Evolutionary conservation across 2,329 filamentous ascomycete species (phyloP), one percentile per base, ranked within the genome.

Genomic region (Curvularia verruculosa): DNA sequence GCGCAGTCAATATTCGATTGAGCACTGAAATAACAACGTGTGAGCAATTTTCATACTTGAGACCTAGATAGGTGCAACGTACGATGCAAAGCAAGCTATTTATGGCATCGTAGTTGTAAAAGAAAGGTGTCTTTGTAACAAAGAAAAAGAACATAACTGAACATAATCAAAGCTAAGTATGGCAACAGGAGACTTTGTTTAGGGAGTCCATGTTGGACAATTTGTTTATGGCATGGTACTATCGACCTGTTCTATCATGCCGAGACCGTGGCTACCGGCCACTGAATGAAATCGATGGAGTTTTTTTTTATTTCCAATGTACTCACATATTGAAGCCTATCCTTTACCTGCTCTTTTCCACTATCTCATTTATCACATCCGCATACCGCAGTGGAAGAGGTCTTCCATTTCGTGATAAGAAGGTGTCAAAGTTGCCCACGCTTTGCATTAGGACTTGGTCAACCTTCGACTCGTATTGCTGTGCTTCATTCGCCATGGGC

Each of bases 401-500:
- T 40, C 37, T 41, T 2, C 53, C 59, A 5, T 54, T 28, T 18
- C 51, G 53, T 6, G 18, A 18, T 15, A 8, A 2, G 12, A 49
- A n/a, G 26, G 46, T 52, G 5, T 61, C 44, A 9, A 61, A 8
- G 9, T 44, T 48, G 12, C 51, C 45, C 2, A 60, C 1, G 12
- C 59, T 56, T 18, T 59, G 31, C 12, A 31, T 40, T 12, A 69
- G 8, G 2, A 59, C 60, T 4, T 50, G 44, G 43, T 61, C 50
- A 10, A 55, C 46, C 24, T 31, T 56, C 18, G 44, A 19, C 51
- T 72, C 63, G 28, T 56, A 56, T 24, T 60, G 50, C 28, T 61
- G 59, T 13, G 69, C 70, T 5, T 68, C 65, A 2, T 62, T 52
- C 0, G 65, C 62, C 49, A 67, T 61, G 8, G 73, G 75, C 60